Percentiles rank a stretch among this genome's conserved stretches.
These are phyloP conservation scores for Fusarium haematococcum DNA, from an alignment of 2,329 filamentous ascomycete genomes.

Conservation along the genomic window DNA sequence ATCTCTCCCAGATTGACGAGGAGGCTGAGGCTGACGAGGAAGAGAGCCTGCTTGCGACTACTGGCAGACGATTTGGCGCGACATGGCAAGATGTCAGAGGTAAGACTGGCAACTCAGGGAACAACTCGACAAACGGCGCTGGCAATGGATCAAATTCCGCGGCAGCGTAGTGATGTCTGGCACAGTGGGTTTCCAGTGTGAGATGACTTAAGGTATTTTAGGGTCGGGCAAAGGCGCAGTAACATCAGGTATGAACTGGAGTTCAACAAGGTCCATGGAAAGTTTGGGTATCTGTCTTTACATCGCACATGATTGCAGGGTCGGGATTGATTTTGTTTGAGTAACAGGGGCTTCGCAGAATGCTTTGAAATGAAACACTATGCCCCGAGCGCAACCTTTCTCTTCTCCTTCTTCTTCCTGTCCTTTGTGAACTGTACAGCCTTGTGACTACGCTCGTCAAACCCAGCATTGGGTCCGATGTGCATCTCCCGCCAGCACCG, in stretches of 20 bases:
- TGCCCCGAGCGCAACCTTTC: constrained; percentile 53
- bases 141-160: constrained; percentile 36
- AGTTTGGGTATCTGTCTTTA: constrained; percentile 32
- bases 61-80: constrained; percentile 82
- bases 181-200: background rate
- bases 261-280: constrained; percentile 13
- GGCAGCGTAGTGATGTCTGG: constrained; percentile 16
- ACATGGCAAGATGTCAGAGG: constrained; percentile 91
- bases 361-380: constrained; percentile 35
- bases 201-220: constrained; percentile 11
- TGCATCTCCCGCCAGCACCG: constrained; percentile 88
- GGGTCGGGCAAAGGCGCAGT: constrained; percentile 3
- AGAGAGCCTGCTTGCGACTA: constrained; percentile 88
- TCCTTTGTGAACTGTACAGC: constrained; percentile 69
- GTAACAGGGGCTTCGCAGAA: constrained; percentile 15
- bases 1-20: constrained; percentile 83
- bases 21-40: constrained; percentile 94
- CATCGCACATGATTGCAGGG: background rate
- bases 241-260: constrained; percentile 18
- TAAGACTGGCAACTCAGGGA: constrained; percentile 41
- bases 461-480: constrained; percentile 73
- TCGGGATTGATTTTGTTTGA: constrained; percentile 1
- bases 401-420: constrained; percentile 48
- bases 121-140: constrained; percentile 9
- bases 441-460: constrained; percentile 77